Percentiles rank a stretch among this genome's conserved stretches.
Conservation (phyloP, 108 stramenopile species). For the Fragilariopsis cylindrus region DNA sequence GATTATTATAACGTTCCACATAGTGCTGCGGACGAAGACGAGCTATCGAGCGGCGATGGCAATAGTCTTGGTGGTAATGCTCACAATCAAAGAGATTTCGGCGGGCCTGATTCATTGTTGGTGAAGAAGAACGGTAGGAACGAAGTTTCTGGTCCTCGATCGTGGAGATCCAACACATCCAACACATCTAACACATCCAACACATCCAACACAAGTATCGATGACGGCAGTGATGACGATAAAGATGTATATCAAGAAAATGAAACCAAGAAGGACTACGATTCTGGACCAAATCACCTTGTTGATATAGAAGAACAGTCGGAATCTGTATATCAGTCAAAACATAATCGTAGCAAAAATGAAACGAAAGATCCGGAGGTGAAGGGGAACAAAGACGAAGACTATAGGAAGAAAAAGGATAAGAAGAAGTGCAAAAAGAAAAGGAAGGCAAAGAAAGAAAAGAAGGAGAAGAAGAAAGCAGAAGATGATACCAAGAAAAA, state of each 20-base stretch:
- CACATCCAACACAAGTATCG: neutral
- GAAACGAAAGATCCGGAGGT: slow-evolving; percentile 23
- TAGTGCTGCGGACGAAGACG: no score
- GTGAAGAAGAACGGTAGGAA: neutral
- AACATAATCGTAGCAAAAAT: slow-evolving; percentile 14
- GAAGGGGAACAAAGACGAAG: slow-evolving; percentile 7
- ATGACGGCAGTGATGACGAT: neutral
- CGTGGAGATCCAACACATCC: neutral
- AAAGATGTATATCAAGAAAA: neutral
- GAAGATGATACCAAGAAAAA: neutral
- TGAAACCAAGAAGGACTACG: neutral
- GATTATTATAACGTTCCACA: no score
- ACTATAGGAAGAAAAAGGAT: slow-evolving; percentile 15
- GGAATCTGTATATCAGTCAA: neutral
- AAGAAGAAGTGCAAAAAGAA: neutral
- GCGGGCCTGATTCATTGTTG: slow-evolving; percentile 2
- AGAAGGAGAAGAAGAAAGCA: neutral
- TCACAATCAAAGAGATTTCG: slow-evolving; percentile 5
- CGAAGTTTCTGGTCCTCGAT: neutral
- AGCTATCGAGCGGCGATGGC: no score
- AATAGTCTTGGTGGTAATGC: no score
- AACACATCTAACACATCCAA: neutral
- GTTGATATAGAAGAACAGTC: neutral
- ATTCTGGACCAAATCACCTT: no score
- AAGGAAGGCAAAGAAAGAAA: neutral